Base-by-base conservation (phyloP, 2,329 filamentous ascomycete species). In the Aspergillus pseudoglaucus region DNA sequence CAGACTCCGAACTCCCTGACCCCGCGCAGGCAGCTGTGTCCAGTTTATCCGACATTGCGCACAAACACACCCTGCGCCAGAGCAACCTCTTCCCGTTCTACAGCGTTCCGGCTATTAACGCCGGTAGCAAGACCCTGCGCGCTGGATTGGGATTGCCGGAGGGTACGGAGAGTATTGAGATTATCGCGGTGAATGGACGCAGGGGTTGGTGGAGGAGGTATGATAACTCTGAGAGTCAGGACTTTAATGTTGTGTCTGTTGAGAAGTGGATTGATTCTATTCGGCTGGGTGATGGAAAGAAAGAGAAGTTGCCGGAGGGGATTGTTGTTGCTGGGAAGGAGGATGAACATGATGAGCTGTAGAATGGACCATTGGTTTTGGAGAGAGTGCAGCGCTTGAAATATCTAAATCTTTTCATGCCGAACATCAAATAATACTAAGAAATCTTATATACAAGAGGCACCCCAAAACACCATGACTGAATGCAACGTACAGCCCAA, bases 191-290 rank as follows among this genome's bases (percentile, higher is more conserved):
- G 50, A 96, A 96, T 67, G 86, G 81, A 27, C 89, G 90, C 60
- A 83, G 90, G 46, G 79, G 80, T 38, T 98, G 93, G 93, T 94
- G 84, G 81, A 85, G 86, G 59, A 80, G 79, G 49, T 93, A 88
- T 65, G 72, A 80, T 42, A 44, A 61, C 3, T 81, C 78, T 6
- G 66, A 70, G 7, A 65, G 70, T 14, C 83, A 82, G 40, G 80
- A 79, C 47, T 70, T 61, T 41, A 56, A 59, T 3, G 63, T 76
- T 20, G 74, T 79, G 46, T 79, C 77, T 22, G 73, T 98, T 25
- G 88, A 95, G 71, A 73, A 75, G 52, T 98, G 91, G 89, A 81
- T 98, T 50, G 93, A 98, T 61, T 78, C 81, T n/a, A 89, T 97
- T 53, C 84, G 89, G 33, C 79, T 98, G 76, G 88, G 90, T 45